A percentile compares a stretch with the other conserved stretches of the same genome.
Conservation (phyloP, 495 filamentous ascomycete genomes). For the Clavariopsis aquatica region DNA sequence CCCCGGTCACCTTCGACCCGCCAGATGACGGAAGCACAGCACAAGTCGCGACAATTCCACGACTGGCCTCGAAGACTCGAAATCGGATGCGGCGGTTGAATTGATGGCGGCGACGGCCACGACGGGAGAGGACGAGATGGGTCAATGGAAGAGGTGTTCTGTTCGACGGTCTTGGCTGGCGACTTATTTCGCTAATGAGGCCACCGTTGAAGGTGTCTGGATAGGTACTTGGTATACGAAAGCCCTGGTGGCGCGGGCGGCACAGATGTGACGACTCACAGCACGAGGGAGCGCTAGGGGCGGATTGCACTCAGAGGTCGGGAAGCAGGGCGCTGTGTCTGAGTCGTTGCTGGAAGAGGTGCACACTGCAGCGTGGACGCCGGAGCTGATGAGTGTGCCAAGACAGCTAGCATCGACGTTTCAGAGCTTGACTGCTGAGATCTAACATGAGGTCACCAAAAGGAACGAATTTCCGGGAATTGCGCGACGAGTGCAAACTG, state of each 20-base stretch:
- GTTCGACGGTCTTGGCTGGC: slow-evolving; percentile 16
- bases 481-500: not conserved
- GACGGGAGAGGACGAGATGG: slow-evolving; percentile 1
- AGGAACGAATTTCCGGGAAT: not conserved
- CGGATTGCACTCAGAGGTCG: not conserved
- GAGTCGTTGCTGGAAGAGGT: not conserved
- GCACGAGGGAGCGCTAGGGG: slow-evolving; percentile 11
- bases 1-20: slow-evolving; percentile 37
- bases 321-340: not conserved
- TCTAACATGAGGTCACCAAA: not conserved
- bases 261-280: slow-evolving; percentile 5
- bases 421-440: slow-evolving; percentile 3
- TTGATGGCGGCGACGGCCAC: slow-evolving; percentile 26
- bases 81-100: slow-evolving; percentile 7
- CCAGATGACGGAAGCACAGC: slow-evolving; percentile 21
- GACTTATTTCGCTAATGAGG: slow-evolving; percentile 37
- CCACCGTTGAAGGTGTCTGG: slow-evolving; percentile 29
- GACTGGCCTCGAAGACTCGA: not conserved
- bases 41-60: slow-evolving; percentile 10
- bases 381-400: slow-evolving; percentile 10
- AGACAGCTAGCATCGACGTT: slow-evolving; percentile 17
- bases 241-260: slow-evolving; percentile 15
- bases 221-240: slow-evolving; percentile 5
- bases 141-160: slow-evolving; percentile 7
- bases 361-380: not conserved